Conservation (phyloP, 2,329 filamentous ascomycete genomes). For the Botrytis pseudocinerea region DNA sequence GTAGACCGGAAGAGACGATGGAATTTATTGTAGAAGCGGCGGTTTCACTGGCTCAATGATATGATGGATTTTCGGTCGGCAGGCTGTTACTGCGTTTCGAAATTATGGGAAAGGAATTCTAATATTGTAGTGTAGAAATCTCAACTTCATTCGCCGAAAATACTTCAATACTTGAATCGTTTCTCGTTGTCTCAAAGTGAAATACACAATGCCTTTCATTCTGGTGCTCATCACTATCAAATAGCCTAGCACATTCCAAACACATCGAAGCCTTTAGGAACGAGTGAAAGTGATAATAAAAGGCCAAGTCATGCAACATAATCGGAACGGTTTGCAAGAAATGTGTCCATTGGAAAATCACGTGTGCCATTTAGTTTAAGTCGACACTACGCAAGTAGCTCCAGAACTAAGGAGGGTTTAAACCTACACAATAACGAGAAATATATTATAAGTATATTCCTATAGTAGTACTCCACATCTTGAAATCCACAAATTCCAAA, state of each 20-base stretch:
- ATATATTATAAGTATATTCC: background rate
- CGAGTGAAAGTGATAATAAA: accelerated
- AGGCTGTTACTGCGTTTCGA: background rate
- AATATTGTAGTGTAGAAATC: background rate
- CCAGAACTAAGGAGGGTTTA: background rate
- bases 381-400: background rate
- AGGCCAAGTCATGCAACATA: background rate
- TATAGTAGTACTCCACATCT: background rate
- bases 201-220: background rate
- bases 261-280: background rate
- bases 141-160: background rate
- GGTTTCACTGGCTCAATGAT: conserved; percentile 33
- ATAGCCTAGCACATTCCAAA: background rate
- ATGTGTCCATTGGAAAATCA: background rate
- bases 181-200: no score
- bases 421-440: background rate
- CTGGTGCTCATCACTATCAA: background rate
- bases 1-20: conserved; percentile 43
- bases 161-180: background rate
- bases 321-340: background rate
- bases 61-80: background rate
- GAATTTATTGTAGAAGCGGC: conserved; percentile 44
- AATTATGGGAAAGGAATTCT: background rate
- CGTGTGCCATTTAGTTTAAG: background rate
- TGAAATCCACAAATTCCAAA: background rate